phyloP scores from a whole-genome alignment of 1,284 basidiomycete genomes.

The Ceratobasidium papillatum region DNA sequence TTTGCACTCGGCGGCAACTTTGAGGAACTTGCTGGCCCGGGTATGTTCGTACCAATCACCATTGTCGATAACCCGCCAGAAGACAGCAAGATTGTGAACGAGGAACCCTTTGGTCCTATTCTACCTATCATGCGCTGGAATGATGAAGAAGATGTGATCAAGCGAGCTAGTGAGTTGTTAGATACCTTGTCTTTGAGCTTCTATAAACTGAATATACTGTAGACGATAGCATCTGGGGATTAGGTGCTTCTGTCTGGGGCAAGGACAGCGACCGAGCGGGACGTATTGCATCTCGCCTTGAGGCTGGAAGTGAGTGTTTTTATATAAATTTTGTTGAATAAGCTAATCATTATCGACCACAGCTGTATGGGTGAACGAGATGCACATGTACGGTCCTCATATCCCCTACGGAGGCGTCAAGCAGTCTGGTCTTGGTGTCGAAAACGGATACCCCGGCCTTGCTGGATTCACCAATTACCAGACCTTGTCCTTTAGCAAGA shows the following conservation, averaged over 20 bases:
- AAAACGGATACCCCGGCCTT: slow-evolving; percentile 34
- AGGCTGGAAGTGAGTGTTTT: slow-evolving; percentile 33
- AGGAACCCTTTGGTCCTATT: slow-evolving; percentile 38
- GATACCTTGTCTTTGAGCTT: background rate
- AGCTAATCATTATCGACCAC: background rate
- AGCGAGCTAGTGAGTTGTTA: slow-evolving; percentile 12
- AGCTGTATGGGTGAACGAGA: slow-evolving; percentile 40
- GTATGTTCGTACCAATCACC: slow-evolving; percentile 34
- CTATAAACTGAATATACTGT: background rate
- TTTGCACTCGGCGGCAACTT: slow-evolving; percentile 38
- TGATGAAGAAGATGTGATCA: slow-evolving; percentile 35
- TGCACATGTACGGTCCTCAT: slow-evolving; percentile 31
- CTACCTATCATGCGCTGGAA: slow-evolving; percentile 35
- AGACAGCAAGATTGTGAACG: slow-evolving; percentile 33
- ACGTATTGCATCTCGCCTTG: slow-evolving; percentile 15
- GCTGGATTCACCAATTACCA: slow-evolving; percentile 39
- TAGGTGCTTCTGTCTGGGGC: slow-evolving; percentile 35
- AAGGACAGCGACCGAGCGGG: slow-evolving; percentile 9
- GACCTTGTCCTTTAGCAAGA: slow-evolving; percentile 27
- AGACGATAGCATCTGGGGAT: slow-evolving; percentile 34
- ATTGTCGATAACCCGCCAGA: slow-evolving; percentile 38
- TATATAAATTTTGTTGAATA: background rate
- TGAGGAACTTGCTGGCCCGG: slow-evolving; percentile 11
- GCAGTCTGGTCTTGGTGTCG: slow-evolving; percentile 32
- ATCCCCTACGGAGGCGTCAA: slow-evolving; percentile 38